These are phyloP conservation scores for Leishmania tarentolae DNA, from an alignment of 208 protist species.

Conservation along the genomic window DNA sequence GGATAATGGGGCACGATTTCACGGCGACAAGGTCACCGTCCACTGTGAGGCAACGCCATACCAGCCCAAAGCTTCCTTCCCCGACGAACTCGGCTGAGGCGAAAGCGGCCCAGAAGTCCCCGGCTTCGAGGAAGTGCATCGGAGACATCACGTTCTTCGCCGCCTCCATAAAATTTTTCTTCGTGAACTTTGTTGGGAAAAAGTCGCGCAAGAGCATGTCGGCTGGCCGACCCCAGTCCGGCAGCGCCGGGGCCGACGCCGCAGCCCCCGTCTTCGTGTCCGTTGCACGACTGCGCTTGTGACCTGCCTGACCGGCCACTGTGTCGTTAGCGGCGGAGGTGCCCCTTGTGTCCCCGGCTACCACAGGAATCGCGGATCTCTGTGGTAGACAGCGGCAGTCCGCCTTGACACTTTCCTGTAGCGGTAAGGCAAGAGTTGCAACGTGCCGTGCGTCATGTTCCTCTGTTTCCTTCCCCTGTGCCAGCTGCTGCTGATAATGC, in stretches of 20 bases:
- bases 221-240: conserved; percentile 31
- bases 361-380: background rate
- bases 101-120: conserved; percentile 85
- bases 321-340: background rate
- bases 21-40: conserved; percentile 84
- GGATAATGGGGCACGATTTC: conserved; percentile 79
- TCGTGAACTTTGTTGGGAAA: conserved; percentile 53
- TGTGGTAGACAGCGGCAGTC: background rate
- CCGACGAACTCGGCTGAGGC: conserved; percentile 64
- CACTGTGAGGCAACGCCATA: conserved; percentile 75
- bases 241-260: conserved; percentile 2
- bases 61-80: conserved; percentile 88
- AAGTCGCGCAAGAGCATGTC: conserved; percentile 48
- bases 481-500: conserved; percentile 22
- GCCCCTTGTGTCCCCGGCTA: background rate
- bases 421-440: background rate
- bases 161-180: conserved; percentile 56
- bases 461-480: conserved; percentile 8
- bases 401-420: background rate
- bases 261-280: background rate
- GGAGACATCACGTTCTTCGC: conserved; percentile 53
- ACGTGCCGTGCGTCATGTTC: background rate
- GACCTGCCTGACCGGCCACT: background rate
- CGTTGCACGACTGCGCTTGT: conserved; percentile 1
- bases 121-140: conserved; percentile 52